Conservation (phyloP, 2,329 filamentous ascomycete species). For the Sclerotinia borealis region DNA sequence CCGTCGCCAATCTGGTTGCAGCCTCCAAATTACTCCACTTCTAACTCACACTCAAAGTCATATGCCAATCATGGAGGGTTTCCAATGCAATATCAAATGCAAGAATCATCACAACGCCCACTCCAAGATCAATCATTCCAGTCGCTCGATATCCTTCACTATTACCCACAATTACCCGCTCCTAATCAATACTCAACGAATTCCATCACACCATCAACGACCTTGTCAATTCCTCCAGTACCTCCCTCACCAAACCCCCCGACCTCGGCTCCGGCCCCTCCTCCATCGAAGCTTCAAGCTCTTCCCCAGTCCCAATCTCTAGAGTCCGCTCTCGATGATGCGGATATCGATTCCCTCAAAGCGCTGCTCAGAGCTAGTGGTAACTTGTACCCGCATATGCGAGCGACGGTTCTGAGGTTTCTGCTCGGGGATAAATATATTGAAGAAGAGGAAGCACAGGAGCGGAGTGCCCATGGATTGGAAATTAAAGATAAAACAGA, state of each 20-base stretch:
- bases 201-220: background rate
- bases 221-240: background rate
- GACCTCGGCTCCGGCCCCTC: background rate
- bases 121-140: too few relatives aligned
- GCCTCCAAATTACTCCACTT: background rate
- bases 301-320: background rate
- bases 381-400: background rate
- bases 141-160: background rate
- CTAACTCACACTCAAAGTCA: background rate
- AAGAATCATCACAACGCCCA: too few relatives aligned
- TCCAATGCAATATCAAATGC: background rate
- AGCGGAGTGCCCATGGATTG: background rate
- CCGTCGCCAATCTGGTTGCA: too few relatives aligned
- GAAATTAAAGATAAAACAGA: background rate
- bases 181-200: background rate
- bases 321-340: background rate
- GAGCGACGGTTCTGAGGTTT: background rate
- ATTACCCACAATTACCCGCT: background rate
- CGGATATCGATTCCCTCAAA: background rate
- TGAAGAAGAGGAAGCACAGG: background rate
- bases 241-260: background rate
- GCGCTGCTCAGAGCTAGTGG: background rate
- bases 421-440: background rate
- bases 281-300: background rate
- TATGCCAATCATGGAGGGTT: background rate